Conservation (phyloP, 257 asterid species). For the Vinca minor region DNA sequence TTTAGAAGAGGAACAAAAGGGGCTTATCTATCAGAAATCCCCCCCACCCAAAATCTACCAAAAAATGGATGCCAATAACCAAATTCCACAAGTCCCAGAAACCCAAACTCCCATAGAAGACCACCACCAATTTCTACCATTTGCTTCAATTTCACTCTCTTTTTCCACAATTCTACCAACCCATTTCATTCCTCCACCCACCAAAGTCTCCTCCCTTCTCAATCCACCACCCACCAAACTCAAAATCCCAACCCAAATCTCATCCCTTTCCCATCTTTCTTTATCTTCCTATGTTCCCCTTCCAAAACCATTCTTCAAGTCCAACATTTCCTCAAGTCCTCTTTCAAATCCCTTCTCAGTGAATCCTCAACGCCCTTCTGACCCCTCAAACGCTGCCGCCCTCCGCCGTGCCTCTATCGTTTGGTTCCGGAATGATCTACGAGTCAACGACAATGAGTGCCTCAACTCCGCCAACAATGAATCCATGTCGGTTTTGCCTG, state of each 20-base stretch:
- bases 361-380: constrained; percentile 64
- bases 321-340: constrained; percentile 57
- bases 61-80: constrained; percentile 25
- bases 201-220: constrained; percentile 35
- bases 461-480: constrained; percentile 74
- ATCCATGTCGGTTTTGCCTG: constrained; percentile 71
- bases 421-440: constrained; percentile 98
- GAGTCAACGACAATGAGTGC: constrained; percentile 83
- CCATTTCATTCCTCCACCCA: constrained; percentile 56
- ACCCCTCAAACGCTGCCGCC: constrained; percentile 63
- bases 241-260: constrained; percentile 72
- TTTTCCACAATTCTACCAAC: constrained; percentile 69
- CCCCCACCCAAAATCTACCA: neutral
- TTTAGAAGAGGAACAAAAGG: neutral
- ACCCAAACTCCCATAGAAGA: constrained; percentile 18
- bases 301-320: constrained; percentile 36
- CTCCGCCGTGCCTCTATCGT: constrained; percentile 69
- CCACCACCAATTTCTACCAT: constrained; percentile 21
- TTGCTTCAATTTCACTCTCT: constrained; percentile 76
- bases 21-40: neutral
- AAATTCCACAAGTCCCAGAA: constrained; percentile 12
- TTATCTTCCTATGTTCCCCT: constrained; percentile 44
- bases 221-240: constrained; percentile 37
- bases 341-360: constrained; percentile 43
- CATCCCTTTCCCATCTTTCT: constrained; percentile 49